Percentiles rank a stretch among this genome's conserved stretches.
These are phyloP conservation scores for Claviceps citrina DNA, from an alignment of 2,329 filamentous ascomycete genomes.

Conservation along the genomic window DNA sequence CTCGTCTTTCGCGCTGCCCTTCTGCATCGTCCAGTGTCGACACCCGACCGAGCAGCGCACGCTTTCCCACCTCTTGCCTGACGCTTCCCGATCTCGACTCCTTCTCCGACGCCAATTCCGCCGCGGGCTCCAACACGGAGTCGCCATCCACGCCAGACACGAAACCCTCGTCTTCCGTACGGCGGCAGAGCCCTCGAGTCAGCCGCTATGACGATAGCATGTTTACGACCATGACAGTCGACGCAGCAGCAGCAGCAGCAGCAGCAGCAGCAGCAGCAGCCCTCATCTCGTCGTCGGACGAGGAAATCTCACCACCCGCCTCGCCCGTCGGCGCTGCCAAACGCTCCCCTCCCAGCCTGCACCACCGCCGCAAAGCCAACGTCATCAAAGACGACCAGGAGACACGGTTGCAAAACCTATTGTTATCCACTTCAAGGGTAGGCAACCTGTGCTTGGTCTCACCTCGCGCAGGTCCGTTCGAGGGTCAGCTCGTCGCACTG, in stretches of 20 bases:
- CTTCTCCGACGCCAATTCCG: background rate
- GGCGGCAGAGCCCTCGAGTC: background rate
- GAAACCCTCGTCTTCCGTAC: background rate
- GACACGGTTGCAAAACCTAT: slow-evolving; percentile 19
- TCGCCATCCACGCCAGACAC: background rate
- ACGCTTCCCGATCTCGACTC: background rate
- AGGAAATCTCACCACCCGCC: background rate
- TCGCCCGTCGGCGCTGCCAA: background rate
- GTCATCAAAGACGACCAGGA: background rate
- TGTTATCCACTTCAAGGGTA: slow-evolving; percentile 25
- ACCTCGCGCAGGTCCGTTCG: slow-evolving; percentile 34
- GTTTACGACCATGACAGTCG: slow-evolving; percentile 7
- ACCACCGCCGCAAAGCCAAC: background rate
- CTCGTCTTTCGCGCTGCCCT: background rate
- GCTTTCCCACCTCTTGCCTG: background rate
- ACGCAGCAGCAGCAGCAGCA: slow-evolving; percentile 4
- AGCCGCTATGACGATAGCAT: slow-evolving; percentile 6
- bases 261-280: slow-evolving; percentile 4
- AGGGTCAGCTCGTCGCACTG: slow-evolving; percentile 33
- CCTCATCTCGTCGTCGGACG: slow-evolving; percentile 4
- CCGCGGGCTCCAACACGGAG: background rate
- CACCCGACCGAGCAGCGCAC: background rate
- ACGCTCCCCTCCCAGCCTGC: background rate
- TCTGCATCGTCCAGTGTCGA: background rate
- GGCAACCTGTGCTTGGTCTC: slow-evolving; percentile 27